Conservation (phyloP, 768 basidiomycete genomes). For the Tulasnella sp. region DNA sequence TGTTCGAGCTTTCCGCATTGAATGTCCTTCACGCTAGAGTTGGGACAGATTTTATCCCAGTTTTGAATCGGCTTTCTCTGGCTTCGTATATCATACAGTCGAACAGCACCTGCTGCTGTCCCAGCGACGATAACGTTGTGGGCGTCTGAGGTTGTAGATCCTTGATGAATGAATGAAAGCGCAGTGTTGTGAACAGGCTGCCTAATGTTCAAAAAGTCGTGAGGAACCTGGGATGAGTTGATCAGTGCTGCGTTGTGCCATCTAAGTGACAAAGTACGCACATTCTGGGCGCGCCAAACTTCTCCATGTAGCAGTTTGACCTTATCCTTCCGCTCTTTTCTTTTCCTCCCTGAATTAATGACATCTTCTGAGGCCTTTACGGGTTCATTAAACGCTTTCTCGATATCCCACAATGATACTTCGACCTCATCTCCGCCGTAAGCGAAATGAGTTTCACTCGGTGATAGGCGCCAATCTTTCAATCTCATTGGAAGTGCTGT, state of each 20-base stretch:
- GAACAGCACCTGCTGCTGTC: slow-evolving; percentile 66
- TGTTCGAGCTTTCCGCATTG: slow-evolving; percentile 59
- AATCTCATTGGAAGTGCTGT: slow-evolving; percentile 63
- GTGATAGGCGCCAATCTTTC: slow-evolving; percentile 59
- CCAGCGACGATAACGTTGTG: slow-evolving; percentile 52
- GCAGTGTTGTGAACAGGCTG: slow-evolving; percentile 74
- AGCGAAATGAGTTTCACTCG: slow-evolving; percentile 54
- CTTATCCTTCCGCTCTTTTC: slow-evolving; percentile 49
- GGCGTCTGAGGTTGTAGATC: slow-evolving; percentile 33
- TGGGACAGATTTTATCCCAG: slow-evolving; percentile 51
- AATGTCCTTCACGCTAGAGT: slow-evolving; percentile 54
- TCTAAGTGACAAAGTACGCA: slow-evolving; percentile 34
- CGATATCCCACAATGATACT: slow-evolving; percentile 72
- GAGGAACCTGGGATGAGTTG: slow-evolving; percentile 48
- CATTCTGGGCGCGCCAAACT: slow-evolving; percentile 82
- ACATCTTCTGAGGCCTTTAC: slow-evolving; percentile 8
- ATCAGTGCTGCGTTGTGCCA: background rate
- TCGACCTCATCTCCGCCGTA: slow-evolving; percentile 88
- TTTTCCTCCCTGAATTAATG: slow-evolving; percentile 43
- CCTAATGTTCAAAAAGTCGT: slow-evolving; percentile 69
- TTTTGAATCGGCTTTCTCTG: slow-evolving; percentile 59
- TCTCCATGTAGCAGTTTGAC: slow-evolving; percentile 61
- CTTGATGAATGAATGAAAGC: slow-evolving; percentile 52
- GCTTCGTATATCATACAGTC: slow-evolving; percentile 71
- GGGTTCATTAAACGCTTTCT: slow-evolving; percentile 46